Evolutionary conservation across 2,329 filamentous ascomycete genomes (phyloP), one percentile per base, ranked within the genome.

Genomic region (Bipolaris victoriae): DNA sequence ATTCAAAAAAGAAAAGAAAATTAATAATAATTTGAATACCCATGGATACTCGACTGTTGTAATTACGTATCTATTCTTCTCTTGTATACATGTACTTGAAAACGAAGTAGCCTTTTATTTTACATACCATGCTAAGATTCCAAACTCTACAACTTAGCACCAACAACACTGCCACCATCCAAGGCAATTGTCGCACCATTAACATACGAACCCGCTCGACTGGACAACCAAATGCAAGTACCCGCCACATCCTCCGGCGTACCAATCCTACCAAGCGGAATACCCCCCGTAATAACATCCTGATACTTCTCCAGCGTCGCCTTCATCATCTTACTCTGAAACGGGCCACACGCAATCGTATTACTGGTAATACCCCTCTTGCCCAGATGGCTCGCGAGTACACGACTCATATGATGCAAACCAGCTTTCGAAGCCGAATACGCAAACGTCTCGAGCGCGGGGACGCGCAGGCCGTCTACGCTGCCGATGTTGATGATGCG

Each of bases 271-370:
- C 85, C 83, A 63, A 91, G 69, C 9, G 90, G 90, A 58, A 89
- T 86, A 3, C 86, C 82, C 0, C 75, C 77, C 55, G 81, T 80
- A 63, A 90, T 87, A 6, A 73, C 73, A 4, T 85, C 83, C 46
- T 82, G 79, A 56, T 82, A 83, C 31, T 86, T 80, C 54, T 84
- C 78, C 65, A 88, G 82, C 76, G 89, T 90, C 1, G 85, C 83
- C 37, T 87, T 88, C 89, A 90, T 91, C 83, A 90, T 89, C 68
- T 87, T 89, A 16, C 87, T 88, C 62, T 87, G 81, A 59, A 89
- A 90, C 3, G 89, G 88, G 3, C 89, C 89, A 59, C 88, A 91
- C 5, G 89, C 89, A 54, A 92, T 76, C 3, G 86, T 86, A 70
- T 92, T 92, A 61, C 81, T 83, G 24, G 87, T 89, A 57, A 90